Base-by-base conservation (phyloP, 73 alveolate species). In the Paramecium caudatum region DNA sequence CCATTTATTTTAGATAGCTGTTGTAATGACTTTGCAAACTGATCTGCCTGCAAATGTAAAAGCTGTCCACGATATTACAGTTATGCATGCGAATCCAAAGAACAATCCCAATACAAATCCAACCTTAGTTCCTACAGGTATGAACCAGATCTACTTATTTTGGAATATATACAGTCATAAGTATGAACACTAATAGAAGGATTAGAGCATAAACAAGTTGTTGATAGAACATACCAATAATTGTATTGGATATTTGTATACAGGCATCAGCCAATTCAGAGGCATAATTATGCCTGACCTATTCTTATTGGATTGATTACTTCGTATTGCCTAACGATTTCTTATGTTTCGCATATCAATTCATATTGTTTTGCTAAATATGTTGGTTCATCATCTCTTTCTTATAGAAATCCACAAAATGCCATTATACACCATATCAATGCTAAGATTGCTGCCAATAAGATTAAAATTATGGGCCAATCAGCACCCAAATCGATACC, bases 241-340 rank as follows among this genome's bases (percentile, higher is more conserved):
- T 37, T 27, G 68, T 41, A 39, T 74, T 74, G 17, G 62, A 39
- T 37, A 74, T 74, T 43, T 74, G 30, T 19, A 74, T 74, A 47
- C 88, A 74, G 6, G 69, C 47, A 37, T 74, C 88, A 19, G 88
- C 68, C 47, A 74, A 43, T 5, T 74, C 88, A 36, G 41, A 41
- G 2, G 88, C 69, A 27, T 74, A 74, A 37, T 45, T 37, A 74
- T 74, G 88, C 62, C 68, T 37, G 16, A 74, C 88, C 88, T 74
- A 74, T 23, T 37, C 21, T 27, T 37, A 41, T 74, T 74, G 32
- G 27, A 65, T 65, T 32, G 83, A 30, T 32, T 65, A 65, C 62
- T 74, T 74, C 88, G 43, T 74, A 74, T 74, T 74, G n/a, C 32
- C 88, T 74, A 12, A 74, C 55, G 17, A 74, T 74, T 36, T 27